A percentile compares a stretch with the other conserved stretches of the same genome.
These are phyloP conservation scores for Penicillium atrosanguineum DNA, from an alignment of 495 filamentous ascomycete species.

Conservation along the genomic window DNA sequence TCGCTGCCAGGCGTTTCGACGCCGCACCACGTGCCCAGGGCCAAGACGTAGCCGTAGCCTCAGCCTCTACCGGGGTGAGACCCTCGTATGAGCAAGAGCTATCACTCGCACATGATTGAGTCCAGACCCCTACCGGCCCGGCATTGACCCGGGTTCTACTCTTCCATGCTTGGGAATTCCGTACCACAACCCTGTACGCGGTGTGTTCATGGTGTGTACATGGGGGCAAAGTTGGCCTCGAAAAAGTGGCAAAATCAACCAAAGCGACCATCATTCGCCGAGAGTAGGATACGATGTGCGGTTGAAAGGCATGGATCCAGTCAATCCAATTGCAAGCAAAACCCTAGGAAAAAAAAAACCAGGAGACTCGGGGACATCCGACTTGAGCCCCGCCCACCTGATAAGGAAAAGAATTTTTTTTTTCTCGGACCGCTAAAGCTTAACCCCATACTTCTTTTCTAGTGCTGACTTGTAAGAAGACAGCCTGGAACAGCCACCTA, in stretches of 20 bases:
- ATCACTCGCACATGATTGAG: background rate
- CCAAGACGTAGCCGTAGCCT: background rate
- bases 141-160: background rate
- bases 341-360: background rate
- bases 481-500: background rate
- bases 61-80: too few relatives aligned
- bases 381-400: slow-evolving; percentile 8
- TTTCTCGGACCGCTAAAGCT: slow-evolving; percentile 2
- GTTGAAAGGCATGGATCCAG: too few relatives aligned
- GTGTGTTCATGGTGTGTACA: too few relatives aligned
- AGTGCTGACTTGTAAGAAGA: background rate
- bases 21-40: slow-evolving; percentile 1
- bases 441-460: background rate
- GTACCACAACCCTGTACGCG: too few relatives aligned
- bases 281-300: too few relatives aligned
- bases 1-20: background rate
- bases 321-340: background rate
- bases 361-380: background rate
- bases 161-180: too few relatives aligned
- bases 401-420: slow-evolving; percentile 11
- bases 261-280: too few relatives aligned
- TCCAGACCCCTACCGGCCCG: background rate
- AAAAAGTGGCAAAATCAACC: too few relatives aligned
- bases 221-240: too few relatives aligned
- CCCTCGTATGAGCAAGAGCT: too few relatives aligned